Evolutionary conservation across 148 eudicot genomes (phyloP), one percentile per base, ranked within the genome.

Genomic region (Amaranthus hypochondriacus): DNA sequence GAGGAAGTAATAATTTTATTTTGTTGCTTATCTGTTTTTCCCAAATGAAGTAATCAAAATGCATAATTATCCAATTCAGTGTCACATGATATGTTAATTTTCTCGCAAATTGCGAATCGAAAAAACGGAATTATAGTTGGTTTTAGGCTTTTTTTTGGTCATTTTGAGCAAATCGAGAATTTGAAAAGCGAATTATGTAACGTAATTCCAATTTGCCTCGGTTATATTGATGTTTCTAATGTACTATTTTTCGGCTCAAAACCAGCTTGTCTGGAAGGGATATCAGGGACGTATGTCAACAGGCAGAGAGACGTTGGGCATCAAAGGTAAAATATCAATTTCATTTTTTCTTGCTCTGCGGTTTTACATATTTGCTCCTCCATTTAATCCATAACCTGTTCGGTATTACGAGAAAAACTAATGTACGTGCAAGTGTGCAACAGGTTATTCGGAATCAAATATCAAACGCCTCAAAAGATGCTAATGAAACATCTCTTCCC

Each of bases 231-330:
- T 54, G 14, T 42, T 18, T 58, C 60, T 73, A 28, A 75, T 14
- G 2, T 44, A 21, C 63, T 79, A 60, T 59, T 53, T 53, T 3
- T 7, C 62, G 56, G 42, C 48, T 53, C 8, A 52, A 18, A 50
- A 67, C 53, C 85, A 96, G 99, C 46, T 87, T 96, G 89, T 89
- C 97, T 59, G 99, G 97, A 71, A 81, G 99, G 64, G 97, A 92
- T 81, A 92, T 90, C 62, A 83, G 96, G 63, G 97, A 96, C 66
- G 87, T 90, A 18, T 92, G 97, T 81, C 97, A 89, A 78, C 99
- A 96, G 81, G 97, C 99, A 48, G 99, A 96, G 81, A 81, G 99
- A 9, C 94, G 83, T 47, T 96, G 99, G 97, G 99, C 97, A 72
- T 89, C 99, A 56, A 96, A 90, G 99, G 99, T 92, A 79, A 81